Evolutionary conservation across 805 yeast genomes (phyloP).

Genomic region (Zygotorulaspora danielsina): DNA sequence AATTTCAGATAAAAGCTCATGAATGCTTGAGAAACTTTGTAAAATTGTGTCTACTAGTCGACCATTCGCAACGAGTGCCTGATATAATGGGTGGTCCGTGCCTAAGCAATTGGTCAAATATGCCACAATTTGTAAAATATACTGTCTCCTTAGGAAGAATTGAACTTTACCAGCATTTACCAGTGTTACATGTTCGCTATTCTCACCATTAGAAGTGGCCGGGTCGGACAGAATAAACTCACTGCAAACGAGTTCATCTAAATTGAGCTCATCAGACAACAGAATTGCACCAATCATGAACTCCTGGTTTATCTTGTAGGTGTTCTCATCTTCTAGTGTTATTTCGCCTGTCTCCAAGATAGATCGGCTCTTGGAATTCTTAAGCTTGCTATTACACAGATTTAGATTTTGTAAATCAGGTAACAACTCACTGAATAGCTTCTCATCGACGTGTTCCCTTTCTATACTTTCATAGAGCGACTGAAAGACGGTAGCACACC

Average conservation of each 20-base stretch:
- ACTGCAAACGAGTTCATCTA: conserved; percentile 76
- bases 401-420: conserved; percentile 45
- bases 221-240: conserved; percentile 50
- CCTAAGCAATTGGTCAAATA: conserved; percentile 35
- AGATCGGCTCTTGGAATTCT: conserved; percentile 45
- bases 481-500: conserved; percentile 36
- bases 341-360: conserved; percentile 45
- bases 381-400: conserved; percentile 37
- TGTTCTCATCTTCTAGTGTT: conserved; percentile 44
- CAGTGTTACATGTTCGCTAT: conserved; percentile 30
- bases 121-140: conserved; percentile 62
- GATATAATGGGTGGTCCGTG: conserved; percentile 15
- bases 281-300: conserved; percentile 58
- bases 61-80: conserved; percentile 16
- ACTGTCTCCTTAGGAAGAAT: conserved; percentile 65
- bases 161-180: conserved; percentile 62
- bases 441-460: conserved; percentile 22
- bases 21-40: conserved; percentile 54
- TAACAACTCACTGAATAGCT: conserved; percentile 35
- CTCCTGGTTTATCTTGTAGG: conserved; percentile 56
- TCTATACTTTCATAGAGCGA: conserved; percentile 47
- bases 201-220: conserved; percentile 11
- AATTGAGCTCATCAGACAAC: conserved; percentile 58
- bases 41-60: conserved; percentile 43
- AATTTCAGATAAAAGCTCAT: conserved; percentile 50